These are phyloP conservation scores for Synchytrium microbalum DNA, from an alignment of 371 early-diverging fungal genomes.

Conservation along the genomic window DNA sequence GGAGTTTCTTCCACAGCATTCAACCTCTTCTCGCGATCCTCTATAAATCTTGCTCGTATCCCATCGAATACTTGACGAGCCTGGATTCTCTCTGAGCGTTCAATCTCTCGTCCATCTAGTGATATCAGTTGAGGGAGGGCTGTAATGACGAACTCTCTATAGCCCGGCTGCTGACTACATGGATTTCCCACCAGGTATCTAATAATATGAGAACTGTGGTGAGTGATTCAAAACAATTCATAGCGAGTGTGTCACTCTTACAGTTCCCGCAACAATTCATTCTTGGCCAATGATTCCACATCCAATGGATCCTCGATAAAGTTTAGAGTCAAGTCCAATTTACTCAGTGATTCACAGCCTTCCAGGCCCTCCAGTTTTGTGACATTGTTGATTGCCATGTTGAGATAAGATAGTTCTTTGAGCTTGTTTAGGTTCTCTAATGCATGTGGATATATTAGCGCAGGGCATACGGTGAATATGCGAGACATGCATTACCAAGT, in stretches of 20 bases:
- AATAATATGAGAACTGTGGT: not conserved
- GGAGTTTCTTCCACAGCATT: too few relatives aligned
- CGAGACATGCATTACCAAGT: conserved; percentile 27
- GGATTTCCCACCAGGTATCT: conserved; percentile 47
- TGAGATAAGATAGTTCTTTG: conserved; percentile 40
- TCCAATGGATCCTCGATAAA: conserved; percentile 39
- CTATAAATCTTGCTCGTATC: conserved; percentile 19
- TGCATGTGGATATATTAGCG: not conserved
- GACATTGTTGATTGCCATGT: conserved; percentile 49
- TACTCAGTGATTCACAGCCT: conserved; percentile 39
- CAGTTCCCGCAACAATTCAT: conserved; percentile 35
- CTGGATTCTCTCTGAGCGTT: conserved; percentile 37
- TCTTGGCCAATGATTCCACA: conserved; percentile 28
- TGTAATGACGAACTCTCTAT: conserved; percentile 36
- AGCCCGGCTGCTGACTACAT: conserved; percentile 30
- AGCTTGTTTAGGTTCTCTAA: conserved; percentile 40
- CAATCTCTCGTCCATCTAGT: conserved; percentile 40
- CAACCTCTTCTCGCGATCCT: conserved; percentile 7
- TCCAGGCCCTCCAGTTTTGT: conserved; percentile 37
- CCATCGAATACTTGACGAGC: conserved; percentile 32
- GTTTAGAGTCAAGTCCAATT: conserved; percentile 48
- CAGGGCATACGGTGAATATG: not conserved
- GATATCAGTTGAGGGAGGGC: conserved; percentile 38
- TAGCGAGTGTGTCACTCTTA: too few relatives aligned
- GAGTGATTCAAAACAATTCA: not conserved